These are phyloP conservation scores for Russula foetens DNA, from an alignment of 768 basidiomycete genomes.

Conservation along the genomic window DNA sequence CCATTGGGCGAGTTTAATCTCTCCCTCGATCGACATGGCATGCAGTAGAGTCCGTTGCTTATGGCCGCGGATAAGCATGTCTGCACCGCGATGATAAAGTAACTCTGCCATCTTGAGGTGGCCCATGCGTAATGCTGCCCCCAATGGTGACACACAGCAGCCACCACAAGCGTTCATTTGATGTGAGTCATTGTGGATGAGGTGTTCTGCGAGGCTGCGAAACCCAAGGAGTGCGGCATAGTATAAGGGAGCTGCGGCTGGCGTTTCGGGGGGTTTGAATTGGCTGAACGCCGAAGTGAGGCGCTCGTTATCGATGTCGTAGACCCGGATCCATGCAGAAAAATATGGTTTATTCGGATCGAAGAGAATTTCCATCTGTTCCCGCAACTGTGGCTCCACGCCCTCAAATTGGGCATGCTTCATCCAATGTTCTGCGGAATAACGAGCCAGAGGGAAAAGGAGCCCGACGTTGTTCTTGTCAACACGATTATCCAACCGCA, in stretches of 20 bases:
- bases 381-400: neutral
- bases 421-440: neutral
- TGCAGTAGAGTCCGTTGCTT: neutral
- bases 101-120: neutral
- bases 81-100: neutral
- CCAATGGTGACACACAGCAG: neutral
- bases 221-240: neutral
- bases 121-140: neutral
- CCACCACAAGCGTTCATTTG: neutral
- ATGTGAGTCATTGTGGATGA: neutral
- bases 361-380: neutral
- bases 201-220: neutral
- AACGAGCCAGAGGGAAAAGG: neutral
- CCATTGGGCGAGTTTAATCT: neutral
- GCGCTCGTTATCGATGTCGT: neutral
- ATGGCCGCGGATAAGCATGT: neutral
- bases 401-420: neutral
- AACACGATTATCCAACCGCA: neutral
- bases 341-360: neutral
- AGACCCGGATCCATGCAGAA: neutral
- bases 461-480: neutral
- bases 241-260: neutral
- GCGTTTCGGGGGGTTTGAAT: neutral
- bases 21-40: neutral
- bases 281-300: too few relatives aligned